Evolutionary conservation across 2,329 filamentous ascomycete species (phyloP), one percentile per base, ranked within the genome.

Genomic region (Arachnopeziza araneosa): DNA sequence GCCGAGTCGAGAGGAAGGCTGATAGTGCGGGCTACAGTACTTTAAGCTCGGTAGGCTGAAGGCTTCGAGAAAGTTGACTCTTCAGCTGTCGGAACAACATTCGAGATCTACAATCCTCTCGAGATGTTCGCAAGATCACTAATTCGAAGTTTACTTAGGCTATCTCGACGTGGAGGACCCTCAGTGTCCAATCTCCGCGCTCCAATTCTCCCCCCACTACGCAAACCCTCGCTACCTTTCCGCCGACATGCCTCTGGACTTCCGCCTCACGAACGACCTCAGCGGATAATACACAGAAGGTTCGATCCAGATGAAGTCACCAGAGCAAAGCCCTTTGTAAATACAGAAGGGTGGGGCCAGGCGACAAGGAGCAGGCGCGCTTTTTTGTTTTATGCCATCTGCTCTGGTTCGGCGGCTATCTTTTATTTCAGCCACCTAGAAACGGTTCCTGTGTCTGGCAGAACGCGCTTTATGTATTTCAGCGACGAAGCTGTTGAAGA

Each of bases 401-500:
- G 77, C 26, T 71, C 77, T 19, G 68, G 73, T n/a, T 50, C 54
- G 5, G 77, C 74, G 5, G 23, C 60, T 19, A 54, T 70, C 2
- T 85, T 91, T 71, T 92, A 91, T 76, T 77, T 85, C 58, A 79
- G 76, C 70, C 88, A 92, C 70, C 76, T 90, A 50, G 87, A 93
- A 72, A 82, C 81, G 32, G 89, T 93, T 17, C 89, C 89, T 1
- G 81, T 91, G 7, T 88, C 85, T 5, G 87, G 88, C 0, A 83
- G 90, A 9, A 79, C 79, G 67, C 82, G 90, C 44, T 93, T 93
- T 80, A 93, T 92, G 72, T 83, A 85, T 70, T 82, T 86, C 62
- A 77, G 77, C 44, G 77, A 84, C 7, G 77, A 78, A 23, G 72
- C 78, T 6, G 85, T 90, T 57, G 78, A 81, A 54, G 70, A 75